phyloP scores from a whole-genome alignment of 2,329 filamentous ascomycete genomes.

The Monilinia fructigena region DNA sequence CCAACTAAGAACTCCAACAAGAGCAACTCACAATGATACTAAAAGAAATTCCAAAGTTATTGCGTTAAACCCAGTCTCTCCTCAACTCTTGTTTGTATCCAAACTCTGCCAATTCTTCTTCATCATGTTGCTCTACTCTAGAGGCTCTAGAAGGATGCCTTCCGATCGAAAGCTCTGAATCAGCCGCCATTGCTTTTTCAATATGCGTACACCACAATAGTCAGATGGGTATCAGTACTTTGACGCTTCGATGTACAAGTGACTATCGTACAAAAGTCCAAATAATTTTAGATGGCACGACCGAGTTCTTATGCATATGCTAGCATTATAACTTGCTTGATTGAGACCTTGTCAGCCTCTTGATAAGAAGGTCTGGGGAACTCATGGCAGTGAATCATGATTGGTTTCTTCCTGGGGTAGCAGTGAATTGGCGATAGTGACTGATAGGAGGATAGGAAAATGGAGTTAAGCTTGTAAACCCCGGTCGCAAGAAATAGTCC shows the following conservation, averaged over 20 bases:
- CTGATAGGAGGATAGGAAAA: slow-evolving; percentile 2
- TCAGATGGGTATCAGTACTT: background rate
- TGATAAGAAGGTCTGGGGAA: slow-evolving; percentile 20
- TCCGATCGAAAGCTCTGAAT: slow-evolving; percentile 23
- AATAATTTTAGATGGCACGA: background rate
- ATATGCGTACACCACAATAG: background rate
- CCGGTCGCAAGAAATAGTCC: background rate
- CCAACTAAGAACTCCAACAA: background rate
- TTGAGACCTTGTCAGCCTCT: slow-evolving; percentile 20
- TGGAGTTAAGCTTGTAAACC: background rate
- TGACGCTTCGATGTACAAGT: background rate
- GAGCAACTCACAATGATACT: slow-evolving; percentile 54
- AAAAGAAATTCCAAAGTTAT: slow-evolving; percentile 62
- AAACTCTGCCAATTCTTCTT: slow-evolving; percentile 53
- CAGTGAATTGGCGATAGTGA: slow-evolving; percentile 17
- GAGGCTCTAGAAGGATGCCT: slow-evolving; percentile 23
- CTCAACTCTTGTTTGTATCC: slow-evolving; percentile 60
- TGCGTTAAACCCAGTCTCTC: slow-evolving; percentile 57
- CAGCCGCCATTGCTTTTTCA: slow-evolving; percentile 9
- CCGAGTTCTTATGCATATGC: slow-evolving; percentile 20
- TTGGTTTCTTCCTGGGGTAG: slow-evolving; percentile 1
- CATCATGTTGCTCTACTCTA: slow-evolving; percentile 42
- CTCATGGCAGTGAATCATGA: background rate
- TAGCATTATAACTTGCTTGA: slow-evolving; percentile 1
- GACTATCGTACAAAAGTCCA: background rate